Evolutionary conservation across 2,329 filamentous ascomycete genomes (phyloP), one percentile per base, ranked within the genome.

Genomic region (Geoglossum cookeanum): DNA sequence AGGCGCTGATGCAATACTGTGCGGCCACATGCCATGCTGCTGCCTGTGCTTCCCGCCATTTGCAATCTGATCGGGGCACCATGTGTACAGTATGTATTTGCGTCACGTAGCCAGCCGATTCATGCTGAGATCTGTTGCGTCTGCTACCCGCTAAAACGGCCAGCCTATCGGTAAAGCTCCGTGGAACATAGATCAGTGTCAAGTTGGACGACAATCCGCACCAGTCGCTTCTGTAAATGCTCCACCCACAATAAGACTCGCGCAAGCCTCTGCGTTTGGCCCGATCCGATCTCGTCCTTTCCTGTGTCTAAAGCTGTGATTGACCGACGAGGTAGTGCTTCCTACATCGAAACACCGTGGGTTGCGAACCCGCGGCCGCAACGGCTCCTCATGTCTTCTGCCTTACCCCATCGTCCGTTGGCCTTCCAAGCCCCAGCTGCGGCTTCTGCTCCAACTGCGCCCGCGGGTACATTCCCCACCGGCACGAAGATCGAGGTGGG

Each of bases 401-500:
- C 66, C 60, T 71, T 67, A 60, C 63, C 68, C 58, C 65, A 68
- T 60, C 68, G 68, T 58, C 65, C 65, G 59, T 61, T 63, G 22
- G 68, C 65, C 60, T 69, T 67, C 61, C 64, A 65, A 57, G 65
- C 66, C 47, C 63, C 67, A 4, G 64, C 42, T 22, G 17, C 57
- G 29, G 55, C 57, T 37, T 51, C 58, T 33, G 55, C 54, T 30
- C 57, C 48, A 61, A 22, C 52, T 33, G 42, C 61, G 56, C 74
- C 86, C n/a, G 79, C 82, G 57, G 92, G 92, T 63, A 97, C 91
- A 59, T 97, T 98, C 69, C 74, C 84, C 56, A 83, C 92, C 5
- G 91, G 91, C 48, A 98, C 92, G 61, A 96, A 97, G 76, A 94
- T 98, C 65, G 90, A 95, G 68, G 88, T 96, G 58, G 92, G 92